Conservation (phyloP, 805 yeast genomes). For the Kodamaea neixiangensis region DNA sequence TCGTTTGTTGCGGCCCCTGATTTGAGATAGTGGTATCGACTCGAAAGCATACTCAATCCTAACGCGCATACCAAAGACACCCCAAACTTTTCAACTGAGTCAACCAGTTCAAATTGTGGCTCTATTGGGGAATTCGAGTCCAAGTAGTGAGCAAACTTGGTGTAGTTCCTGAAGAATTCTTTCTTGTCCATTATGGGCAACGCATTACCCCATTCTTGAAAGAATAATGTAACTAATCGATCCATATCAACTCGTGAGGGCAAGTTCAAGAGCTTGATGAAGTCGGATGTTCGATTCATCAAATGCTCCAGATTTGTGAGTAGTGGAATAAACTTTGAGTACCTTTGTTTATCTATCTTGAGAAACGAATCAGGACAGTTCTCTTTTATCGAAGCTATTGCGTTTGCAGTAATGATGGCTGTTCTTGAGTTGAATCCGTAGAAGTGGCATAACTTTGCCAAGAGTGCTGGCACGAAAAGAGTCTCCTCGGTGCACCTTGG, state of each 20-base stretch:
- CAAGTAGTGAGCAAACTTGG: conserved; percentile 45
- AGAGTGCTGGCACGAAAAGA: conserved; percentile 66
- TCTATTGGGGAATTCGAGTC: conserved; percentile 26
- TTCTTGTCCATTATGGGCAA: conserved; percentile 71
- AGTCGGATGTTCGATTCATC: neutral
- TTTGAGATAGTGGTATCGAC: conserved; percentile 31
- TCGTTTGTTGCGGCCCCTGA: conserved; percentile 14
- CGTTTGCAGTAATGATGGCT: conserved; percentile 68
- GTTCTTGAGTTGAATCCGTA: conserved; percentile 74
- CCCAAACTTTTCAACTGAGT: conserved; percentile 55
- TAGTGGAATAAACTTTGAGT: neutral
- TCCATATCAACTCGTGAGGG: conserved; percentile 59
- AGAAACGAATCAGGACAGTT: conserved; percentile 17
- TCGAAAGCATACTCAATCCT: conserved; percentile 50
- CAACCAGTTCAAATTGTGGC: conserved; percentile 16
- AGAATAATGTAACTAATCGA: conserved; percentile 64
- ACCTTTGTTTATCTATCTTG: neutral
- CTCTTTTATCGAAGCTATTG: conserved; percentile 69
- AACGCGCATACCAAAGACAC: conserved; percentile 51
- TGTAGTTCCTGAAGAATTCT: conserved; percentile 64
- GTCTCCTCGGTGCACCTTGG: conserved; percentile 82
- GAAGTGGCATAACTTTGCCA: conserved; percentile 67
- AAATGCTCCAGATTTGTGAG: conserved; percentile 6
- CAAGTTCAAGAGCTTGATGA: neutral
- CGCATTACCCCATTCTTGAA: conserved; percentile 74